A percentile compares a stretch with the other conserved stretches of the same genome.
phyloP scores from a whole-genome alignment of 768 basidiomycete species.

The Boletus bicolor region DNA sequence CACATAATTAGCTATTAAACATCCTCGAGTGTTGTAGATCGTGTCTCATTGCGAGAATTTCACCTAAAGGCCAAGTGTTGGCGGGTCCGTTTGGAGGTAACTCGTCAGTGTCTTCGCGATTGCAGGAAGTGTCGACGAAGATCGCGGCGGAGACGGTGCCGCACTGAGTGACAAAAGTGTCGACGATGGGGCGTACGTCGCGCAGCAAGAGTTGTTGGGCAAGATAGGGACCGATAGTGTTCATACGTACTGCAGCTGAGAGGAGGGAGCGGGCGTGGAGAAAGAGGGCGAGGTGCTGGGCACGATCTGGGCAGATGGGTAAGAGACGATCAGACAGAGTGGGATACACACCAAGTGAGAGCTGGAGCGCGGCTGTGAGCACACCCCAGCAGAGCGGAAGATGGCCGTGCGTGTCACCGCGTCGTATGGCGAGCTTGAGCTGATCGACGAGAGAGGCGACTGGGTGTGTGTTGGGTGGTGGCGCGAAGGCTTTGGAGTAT shows the following conservation, averaged over 20 bases:
- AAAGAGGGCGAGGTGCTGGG: constrained; percentile 88
- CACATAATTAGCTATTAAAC: constrained; percentile 66
- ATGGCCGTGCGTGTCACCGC: constrained; percentile 71
- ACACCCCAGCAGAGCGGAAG: constrained; percentile 90
- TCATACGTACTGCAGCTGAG: constrained; percentile 89
- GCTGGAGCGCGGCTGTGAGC: constrained; percentile 70
- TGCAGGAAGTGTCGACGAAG: constrained; percentile 15
- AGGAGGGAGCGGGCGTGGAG: constrained; percentile 87
- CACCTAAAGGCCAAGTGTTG: constrained; percentile 95
- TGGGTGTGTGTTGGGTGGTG: constrained; percentile 30
- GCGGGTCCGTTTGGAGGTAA: constrained; percentile 58
- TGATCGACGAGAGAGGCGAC: constrained; percentile 49
- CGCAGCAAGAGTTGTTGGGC: constrained; percentile 86
- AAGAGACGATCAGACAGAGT: neutral
- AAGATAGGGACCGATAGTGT: constrained; percentile 88
- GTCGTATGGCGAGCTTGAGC: constrained; percentile 66
- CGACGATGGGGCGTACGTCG: constrained; percentile 64
- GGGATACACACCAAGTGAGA: constrained; percentile 57
- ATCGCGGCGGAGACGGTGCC: constrained; percentile 49
- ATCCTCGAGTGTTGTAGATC: constrained; percentile 95
- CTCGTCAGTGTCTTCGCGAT: constrained; percentile 10
- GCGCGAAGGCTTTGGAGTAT: constrained; percentile 78
- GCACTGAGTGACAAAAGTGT: constrained; percentile 46
- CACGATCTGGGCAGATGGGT: constrained; percentile 52
- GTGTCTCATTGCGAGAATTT: constrained; percentile 86